These are phyloP conservation scores for Tolypocladium paradoxum DNA, from an alignment of 2,329 filamentous ascomycete genomes.

Conservation along the genomic window DNA sequence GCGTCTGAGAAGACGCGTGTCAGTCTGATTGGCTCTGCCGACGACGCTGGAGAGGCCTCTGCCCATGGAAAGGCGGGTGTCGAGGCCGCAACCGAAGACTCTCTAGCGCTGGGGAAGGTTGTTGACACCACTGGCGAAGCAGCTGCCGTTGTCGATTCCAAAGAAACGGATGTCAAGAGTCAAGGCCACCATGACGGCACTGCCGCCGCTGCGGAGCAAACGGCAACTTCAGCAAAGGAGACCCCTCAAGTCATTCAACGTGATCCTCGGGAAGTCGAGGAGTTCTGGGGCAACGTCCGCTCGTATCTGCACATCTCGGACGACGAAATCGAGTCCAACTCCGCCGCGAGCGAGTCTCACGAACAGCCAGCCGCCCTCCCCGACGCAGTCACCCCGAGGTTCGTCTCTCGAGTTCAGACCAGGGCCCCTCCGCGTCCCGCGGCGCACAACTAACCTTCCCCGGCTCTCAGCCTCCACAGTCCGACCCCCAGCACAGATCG, in stretches of 20 bases:
- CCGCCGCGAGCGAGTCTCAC: neutral
- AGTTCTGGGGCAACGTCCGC: constrained; percentile 21
- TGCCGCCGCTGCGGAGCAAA: neutral
- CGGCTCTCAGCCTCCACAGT: neutral
- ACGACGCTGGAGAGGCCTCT: neutral
- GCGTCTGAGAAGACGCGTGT: neutral
- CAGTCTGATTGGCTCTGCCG: neutral
- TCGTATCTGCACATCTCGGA: constrained; percentile 18
- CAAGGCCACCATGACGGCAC: neutral
- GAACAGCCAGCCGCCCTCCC: neutral
- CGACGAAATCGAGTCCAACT: constrained; percentile 14
- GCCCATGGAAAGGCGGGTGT: neutral
- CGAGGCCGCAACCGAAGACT: neutral
- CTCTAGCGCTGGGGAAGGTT: neutral
- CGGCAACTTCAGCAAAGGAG: neutral
- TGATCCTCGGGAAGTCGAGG: constrained; percentile 13
- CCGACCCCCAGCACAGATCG: neutral
- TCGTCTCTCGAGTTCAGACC: neutral
- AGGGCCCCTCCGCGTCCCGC: no score
- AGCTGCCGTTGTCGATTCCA: neutral
- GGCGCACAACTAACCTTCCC: neutral
- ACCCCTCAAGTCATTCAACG: neutral
- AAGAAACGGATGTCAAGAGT: neutral
- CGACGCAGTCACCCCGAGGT: neutral
- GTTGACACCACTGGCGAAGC: neutral